A percentile compares a stretch with the other conserved stretches of the same genome.
These are phyloP conservation scores for Sporothrix brunneoviolacea DNA, from an alignment of 2,329 filamentous ascomycete species.

Conservation along the genomic window DNA sequence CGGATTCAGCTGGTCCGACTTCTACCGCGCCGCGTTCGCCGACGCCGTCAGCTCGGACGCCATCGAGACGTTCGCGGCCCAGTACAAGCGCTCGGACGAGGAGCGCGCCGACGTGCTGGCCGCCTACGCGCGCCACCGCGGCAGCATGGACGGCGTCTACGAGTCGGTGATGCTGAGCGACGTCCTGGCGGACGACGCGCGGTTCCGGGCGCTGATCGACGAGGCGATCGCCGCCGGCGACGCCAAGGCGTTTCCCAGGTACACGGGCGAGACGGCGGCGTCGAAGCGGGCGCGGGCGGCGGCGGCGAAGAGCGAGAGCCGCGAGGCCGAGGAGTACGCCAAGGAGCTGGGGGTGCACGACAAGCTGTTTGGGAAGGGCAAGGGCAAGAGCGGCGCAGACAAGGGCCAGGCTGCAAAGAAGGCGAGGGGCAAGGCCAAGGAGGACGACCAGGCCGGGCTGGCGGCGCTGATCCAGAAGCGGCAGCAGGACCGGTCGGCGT, in stretches of 20 bases:
- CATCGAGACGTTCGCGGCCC: constrained; percentile 66
- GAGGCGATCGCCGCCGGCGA: constrained; percentile 66
- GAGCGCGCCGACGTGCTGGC: constrained; percentile 71
- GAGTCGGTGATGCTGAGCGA: constrained; percentile 81
- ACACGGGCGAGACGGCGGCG: constrained; percentile 65
- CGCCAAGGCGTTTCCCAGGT: constrained; percentile 60
- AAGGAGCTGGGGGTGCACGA: constrained; percentile 70
- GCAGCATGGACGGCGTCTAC: constrained; percentile 72
- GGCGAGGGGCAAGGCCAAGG: constrained; percentile 23
- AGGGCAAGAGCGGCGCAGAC: constrained; percentile 20
- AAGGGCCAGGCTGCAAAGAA: constrained; percentile 24
- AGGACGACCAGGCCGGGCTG: constrained; percentile 14
- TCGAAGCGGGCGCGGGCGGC: constrained; percentile 53
- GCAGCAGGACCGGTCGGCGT: constrained; percentile 54
- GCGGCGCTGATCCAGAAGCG: constrained; percentile 63
- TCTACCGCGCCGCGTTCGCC: constrained; percentile 77
- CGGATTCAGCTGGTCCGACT: constrained; percentile 85
- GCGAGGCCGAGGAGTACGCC: constrained; percentile 67
- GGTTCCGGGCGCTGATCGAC: constrained; percentile 76
- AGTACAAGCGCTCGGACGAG: constrained; percentile 82
- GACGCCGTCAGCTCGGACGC: constrained; percentile 67
- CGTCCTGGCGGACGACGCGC: constrained; percentile 73
- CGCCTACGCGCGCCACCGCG: constrained; percentile 67
- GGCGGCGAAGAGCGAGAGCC: constrained; percentile 58
- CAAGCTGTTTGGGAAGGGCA: constrained; percentile 48